Percentiles rank a stretch among this genome's conserved stretches.
phyloP scores from a whole-genome alignment of 2,329 filamentous ascomycete genomes.

The Fusarium napiforme region DNA sequence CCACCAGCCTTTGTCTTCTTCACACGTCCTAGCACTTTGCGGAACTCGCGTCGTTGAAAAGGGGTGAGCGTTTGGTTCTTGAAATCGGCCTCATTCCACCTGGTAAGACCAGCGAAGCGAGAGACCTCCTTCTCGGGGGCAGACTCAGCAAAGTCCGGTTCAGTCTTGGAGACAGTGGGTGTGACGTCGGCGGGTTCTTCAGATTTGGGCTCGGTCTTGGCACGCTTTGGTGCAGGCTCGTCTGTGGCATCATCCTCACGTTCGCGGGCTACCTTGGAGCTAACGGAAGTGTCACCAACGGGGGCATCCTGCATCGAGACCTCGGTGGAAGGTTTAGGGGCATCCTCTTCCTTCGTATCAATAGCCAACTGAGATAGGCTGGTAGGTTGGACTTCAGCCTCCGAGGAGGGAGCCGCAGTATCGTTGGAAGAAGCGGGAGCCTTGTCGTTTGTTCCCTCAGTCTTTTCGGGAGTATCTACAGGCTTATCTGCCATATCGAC shows the following conservation, averaged over 20 bases:
- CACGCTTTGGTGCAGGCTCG: constrained; percentile 81
- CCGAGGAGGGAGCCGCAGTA: constrained; percentile 44
- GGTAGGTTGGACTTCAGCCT: constrained; percentile 51
- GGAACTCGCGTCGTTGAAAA: constrained; percentile 70
- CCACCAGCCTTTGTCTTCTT: constrained; percentile 87
- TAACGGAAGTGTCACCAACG: constrained; percentile 44
- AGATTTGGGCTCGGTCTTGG: constrained; percentile 73
- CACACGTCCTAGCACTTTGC: constrained; percentile 75
- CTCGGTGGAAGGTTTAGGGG: constrained; percentile 51
- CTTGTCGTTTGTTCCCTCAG: constrained; percentile 30
- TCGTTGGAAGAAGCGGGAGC: constrained; percentile 26
- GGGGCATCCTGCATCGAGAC: constrained; percentile 64
- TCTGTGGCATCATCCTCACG: constrained; percentile 77
- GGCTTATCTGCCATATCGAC: constrained; percentile 44
- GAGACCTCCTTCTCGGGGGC: constrained; percentile 32
- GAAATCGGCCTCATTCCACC: constrained; percentile 56
- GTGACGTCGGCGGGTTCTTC: constrained; percentile 46
- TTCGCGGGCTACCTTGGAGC: constrained; percentile 74
- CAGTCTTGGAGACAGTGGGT: constrained; percentile 15
- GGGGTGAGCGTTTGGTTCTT: constrained; percentile 64
- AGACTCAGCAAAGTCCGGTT: constrained; percentile 40
- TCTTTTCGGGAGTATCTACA: constrained; percentile 20
- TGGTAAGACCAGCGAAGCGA: constrained; percentile 48
- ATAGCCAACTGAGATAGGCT: constrained; percentile 54
- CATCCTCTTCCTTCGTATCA: constrained; percentile 49